phyloP scores from a whole-genome alignment of 1,284 basidiomycete species.

The Austroboletus niveus region DNA sequence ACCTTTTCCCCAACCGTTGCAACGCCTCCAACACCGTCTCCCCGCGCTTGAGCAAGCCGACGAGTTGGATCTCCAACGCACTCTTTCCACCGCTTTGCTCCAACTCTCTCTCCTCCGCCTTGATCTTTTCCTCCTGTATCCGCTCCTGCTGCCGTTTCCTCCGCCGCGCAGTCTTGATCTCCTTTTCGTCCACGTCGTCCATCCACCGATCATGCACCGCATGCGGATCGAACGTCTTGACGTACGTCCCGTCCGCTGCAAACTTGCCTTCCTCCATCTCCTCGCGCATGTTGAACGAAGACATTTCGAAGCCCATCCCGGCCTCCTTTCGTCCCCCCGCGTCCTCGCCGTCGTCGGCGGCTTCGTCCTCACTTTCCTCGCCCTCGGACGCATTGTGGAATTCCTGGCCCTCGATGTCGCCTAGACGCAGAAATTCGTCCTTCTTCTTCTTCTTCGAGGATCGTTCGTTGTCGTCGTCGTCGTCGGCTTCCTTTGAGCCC shows the following conservation, averaged over 20 bases:
- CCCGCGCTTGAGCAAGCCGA: slow-evolving; percentile 78
- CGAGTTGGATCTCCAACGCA: slow-evolving; percentile 65
- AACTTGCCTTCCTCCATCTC: slow-evolving; percentile 99
- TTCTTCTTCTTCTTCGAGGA: slow-evolving; percentile 49
- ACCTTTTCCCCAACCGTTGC: slow-evolving; percentile 74
- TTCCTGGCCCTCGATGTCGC: slow-evolving; percentile 95
- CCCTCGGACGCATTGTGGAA: slow-evolving; percentile 57
- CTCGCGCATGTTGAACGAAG: slow-evolving; percentile 98
- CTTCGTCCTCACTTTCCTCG: slow-evolving; percentile 44
- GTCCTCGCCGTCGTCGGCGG: slow-evolving; percentile 38
- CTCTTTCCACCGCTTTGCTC: slow-evolving; percentile 65
- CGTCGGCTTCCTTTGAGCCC: slow-evolving; percentile 55
- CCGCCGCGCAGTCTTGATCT: slow-evolving; percentile 80
- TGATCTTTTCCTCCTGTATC: slow-evolving; percentile 64
- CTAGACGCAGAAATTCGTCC: slow-evolving; percentile 77
- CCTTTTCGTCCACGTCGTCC: slow-evolving; percentile 82
- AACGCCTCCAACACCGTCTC: slow-evolving; percentile 91
- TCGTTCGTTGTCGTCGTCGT: slow-evolving; percentile 20
- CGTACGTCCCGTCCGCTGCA: slow-evolving; percentile 88
- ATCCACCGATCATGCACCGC: slow-evolving; percentile 96
- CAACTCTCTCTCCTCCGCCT: slow-evolving; percentile 71
- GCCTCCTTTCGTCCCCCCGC: slow-evolving; percentile 67
- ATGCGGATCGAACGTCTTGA: slow-evolving; percentile 85
- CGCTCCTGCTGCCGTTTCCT: slow-evolving; percentile 69
- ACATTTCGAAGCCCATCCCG: slow-evolving; percentile 92